Evolutionary conservation across 495 filamentous ascomycete genomes (phyloP), one percentile per base, ranked within the genome.

Genomic region (Hypoxylon lenormandii): DNA sequence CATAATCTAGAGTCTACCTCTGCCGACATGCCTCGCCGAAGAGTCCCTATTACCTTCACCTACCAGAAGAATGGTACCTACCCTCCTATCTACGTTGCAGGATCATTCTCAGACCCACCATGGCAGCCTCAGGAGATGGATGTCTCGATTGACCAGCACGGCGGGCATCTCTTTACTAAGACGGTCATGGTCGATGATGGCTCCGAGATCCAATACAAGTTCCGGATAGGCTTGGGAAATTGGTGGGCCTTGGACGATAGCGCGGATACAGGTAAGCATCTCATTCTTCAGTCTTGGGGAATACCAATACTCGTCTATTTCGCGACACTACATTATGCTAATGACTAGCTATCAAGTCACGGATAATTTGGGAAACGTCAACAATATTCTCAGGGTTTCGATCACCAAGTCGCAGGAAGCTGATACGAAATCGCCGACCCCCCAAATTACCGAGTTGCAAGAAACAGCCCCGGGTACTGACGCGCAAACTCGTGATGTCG

Each of bases 121-220:
- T 92, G 90, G 90, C 72, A 85, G 30, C 81, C 83, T 3, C 67
- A 84, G 16, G 87, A 90, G 78, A 87, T 91, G 84, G 72, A 81
- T 18, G 79, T 78, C 50, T 79, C 76, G 6, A 65, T 74, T 13
- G 70, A 83, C 21, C 78, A 80, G 10, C 71, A 80, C 33, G 80
- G 79, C 2, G 79, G 80, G 36, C 73, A 82, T 61, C 36, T 74
- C 15, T 86, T 83, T 60, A 77, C 65, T 15, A 82, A 85, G 37
- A 80, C 83, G 19, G 70, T 88, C 26, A 71, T 78, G 23, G 81
- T 74, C 10, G 72, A 80, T 22, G 75, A 79, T 49, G 83, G 78
- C 18, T 77, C 79, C 16, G 76, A 85, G 60, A 86, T 89, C 61
- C 85, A 90, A 66, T 92, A 91, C 79, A 91, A 91, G 73, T 91